These are phyloP conservation scores for Buddleja alternifolia DNA, from an alignment of 257 asterid species.

Conservation along the genomic window DNA sequence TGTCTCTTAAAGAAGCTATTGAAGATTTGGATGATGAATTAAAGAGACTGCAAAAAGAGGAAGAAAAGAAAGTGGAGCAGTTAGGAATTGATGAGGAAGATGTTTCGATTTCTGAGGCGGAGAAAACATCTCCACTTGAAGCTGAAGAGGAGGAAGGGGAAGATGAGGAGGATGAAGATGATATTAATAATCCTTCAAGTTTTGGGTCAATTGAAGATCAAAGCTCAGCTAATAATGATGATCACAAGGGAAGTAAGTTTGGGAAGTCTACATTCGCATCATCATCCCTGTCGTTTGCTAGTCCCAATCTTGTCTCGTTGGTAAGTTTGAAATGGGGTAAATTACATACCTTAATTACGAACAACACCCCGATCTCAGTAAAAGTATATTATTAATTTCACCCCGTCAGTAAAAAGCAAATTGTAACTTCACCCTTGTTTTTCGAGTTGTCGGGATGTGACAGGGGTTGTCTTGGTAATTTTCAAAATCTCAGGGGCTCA, in stretches of 20 bases:
- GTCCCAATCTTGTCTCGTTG: slow-evolving; percentile 48
- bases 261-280: slow-evolving; percentile 88
- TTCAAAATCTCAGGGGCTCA: too few relatives aligned
- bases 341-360: too few relatives aligned
- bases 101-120: slow-evolving; percentile 40
- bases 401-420: too few relatives aligned
- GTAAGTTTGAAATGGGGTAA: slow-evolving; percentile 43
- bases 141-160: slow-evolving; percentile 59
- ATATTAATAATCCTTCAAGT: slow-evolving; percentile 62
- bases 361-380: too few relatives aligned
- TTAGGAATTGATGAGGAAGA: slow-evolving; percentile 50
- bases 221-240: slow-evolving; percentile 41
- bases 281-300: slow-evolving; percentile 66
- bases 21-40: slow-evolving; percentile 76
- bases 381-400: too few relatives aligned
- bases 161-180: slow-evolving; percentile 62
- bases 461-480: too few relatives aligned
- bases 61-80: slow-evolving; percentile 63
- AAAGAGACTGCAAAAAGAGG: slow-evolving; percentile 74
- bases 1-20: slow-evolving; percentile 69
- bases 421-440: too few relatives aligned
- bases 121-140: slow-evolving; percentile 31
- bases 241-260: slow-evolving; percentile 44
- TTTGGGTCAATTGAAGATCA: slow-evolving; percentile 71
- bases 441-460: too few relatives aligned